Conservation (phyloP, 805 yeast genomes). For the Saccharomycopsis sp. region DNA sequence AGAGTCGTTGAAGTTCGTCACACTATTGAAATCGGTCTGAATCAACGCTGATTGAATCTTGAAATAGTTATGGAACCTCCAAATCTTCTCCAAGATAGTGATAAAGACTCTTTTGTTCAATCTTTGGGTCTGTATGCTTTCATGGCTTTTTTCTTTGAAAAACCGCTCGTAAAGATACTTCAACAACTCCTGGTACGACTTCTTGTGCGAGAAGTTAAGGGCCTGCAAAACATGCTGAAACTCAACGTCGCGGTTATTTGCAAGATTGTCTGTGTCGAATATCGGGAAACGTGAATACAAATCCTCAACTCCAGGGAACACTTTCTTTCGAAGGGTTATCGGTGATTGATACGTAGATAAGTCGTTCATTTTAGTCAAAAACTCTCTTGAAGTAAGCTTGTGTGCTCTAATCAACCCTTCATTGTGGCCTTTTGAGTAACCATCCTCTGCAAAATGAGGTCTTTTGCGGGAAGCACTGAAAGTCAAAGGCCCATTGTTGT, state of each 20-base stretch:
- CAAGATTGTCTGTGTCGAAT: slow-evolving; percentile 14
- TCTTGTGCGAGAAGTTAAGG: slow-evolving; percentile 19
- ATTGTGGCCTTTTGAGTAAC: neutral
- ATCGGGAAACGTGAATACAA: slow-evolving; percentile 18
- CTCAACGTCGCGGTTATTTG: slow-evolving; percentile 1
- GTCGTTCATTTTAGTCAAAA: slow-evolving; percentile 10
- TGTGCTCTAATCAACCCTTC: neutral
- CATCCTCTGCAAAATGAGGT: neutral
- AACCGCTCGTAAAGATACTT: slow-evolving; percentile 20
- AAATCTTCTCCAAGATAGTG: slow-evolving; percentile 19
- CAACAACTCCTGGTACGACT: slow-evolving; percentile 19
- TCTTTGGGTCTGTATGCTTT: neutral
- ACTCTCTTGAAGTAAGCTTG: slow-evolving; percentile 6
- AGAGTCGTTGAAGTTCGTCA: slow-evolving; percentile 17
- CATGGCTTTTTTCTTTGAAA: neutral
- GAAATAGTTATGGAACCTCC: slow-evolving; percentile 20
- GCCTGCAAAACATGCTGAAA: slow-evolving; percentile 13
- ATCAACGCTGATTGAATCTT: slow-evolving; percentile 20
- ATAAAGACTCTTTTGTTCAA: slow-evolving; percentile 16
- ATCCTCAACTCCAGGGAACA: slow-evolving; percentile 20
- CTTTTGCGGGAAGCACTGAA: neutral
- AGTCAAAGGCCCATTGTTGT: neutral
- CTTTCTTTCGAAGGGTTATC: slow-evolving; percentile 14
- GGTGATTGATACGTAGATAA: slow-evolving; percentile 16
- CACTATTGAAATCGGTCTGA: slow-evolving; percentile 16